Evolutionary conservation across 495 filamentous ascomycete species (phyloP), one percentile per base, ranked within the genome.

Genomic region (Talaromyces wortmannii): DNA sequence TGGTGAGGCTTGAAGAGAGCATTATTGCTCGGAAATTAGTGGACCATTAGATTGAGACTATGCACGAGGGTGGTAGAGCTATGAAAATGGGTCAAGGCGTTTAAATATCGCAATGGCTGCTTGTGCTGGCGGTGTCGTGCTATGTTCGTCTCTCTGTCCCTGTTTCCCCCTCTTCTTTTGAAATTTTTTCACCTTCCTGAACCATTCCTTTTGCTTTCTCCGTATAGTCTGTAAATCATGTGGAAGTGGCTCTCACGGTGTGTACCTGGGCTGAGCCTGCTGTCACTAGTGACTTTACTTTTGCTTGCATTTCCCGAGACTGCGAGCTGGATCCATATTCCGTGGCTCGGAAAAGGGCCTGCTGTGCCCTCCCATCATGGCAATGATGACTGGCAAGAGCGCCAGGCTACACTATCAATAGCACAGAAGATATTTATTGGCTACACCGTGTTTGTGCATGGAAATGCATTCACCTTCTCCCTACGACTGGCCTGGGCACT

Each of bases 181-280:
- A 2, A 4, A 2, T 23, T 23, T 23, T 23, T 23, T 23, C 1
- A 23, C 23, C 23, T 23, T 23, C 23, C 23, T 23, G 23, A 23
- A 23, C 23, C 23, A 23, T 23, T 23, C 23, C 23, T 23, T 23
- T 23, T 23, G 23, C 23, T 23, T 23, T 23, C 1, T 23, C 4
- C 4, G 23, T 23, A 23, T 23, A 2, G 23, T 4, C 4, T 4
- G 23, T 23, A 23, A 23, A 23, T 45, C 15, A 67, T 69, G 62
- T 40, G 61, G 48, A 58, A 44, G 30, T 72, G 69, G 69, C 13
- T 59, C n/a, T 67, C 66, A 30, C 64, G 69, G 23, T 73, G 70
- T 58, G 55, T 73, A 36, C 70, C 69, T 15, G 68, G 67, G 32
- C 63, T 73, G 48, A 71, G 70, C 58, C 63, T 73, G n/a, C 58